A percentile compares a stretch with the other conserved stretches of the same genome.
Evolutionary conservation across 495 filamentous ascomycete genomes (phyloP).

Genomic region (Aspergillus sclerotiicarbonarius): DNA sequence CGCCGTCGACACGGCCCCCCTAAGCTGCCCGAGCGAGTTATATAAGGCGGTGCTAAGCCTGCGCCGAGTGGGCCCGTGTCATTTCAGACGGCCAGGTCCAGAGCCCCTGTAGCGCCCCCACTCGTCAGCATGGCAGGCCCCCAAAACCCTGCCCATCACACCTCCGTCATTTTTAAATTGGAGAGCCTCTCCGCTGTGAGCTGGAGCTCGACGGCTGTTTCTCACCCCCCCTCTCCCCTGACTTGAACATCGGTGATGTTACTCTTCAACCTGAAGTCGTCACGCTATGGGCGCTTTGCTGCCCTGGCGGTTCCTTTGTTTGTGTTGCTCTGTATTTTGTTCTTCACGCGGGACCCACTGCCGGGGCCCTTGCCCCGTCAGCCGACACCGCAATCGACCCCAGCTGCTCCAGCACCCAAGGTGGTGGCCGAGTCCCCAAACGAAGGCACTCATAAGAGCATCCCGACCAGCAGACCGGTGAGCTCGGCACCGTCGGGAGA

Average conservation of each 20-base stretch:
- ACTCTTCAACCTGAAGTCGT: neutral
- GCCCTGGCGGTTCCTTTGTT: conserved; percentile 2
- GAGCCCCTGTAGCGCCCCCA: too few relatives aligned
- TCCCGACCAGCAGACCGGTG: neutral
- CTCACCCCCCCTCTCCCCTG: neutral
- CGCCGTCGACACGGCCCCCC: too few relatives aligned
- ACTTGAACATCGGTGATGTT: neutral
- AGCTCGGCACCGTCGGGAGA: neutral
- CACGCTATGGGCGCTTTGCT: conserved; percentile 2
- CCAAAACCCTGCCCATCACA: too few relatives aligned
- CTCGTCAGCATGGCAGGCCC: too few relatives aligned
- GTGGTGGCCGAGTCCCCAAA: neutral
- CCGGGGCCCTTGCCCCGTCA: neutral
- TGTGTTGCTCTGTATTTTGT: neutral
- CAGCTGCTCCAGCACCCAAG: neutral
- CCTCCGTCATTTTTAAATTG: too few relatives aligned
- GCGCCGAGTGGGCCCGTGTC: too few relatives aligned
- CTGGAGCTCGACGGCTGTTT: neutral
- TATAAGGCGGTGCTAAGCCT: too few relatives aligned
- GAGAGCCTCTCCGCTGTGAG: too few relatives aligned
- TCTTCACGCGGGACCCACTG: neutral
- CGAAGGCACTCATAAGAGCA: neutral
- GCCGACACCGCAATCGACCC: neutral
- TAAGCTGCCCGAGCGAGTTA: too few relatives aligned
- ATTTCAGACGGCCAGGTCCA: too few relatives aligned